A percentile compares a stretch with the other conserved stretches of the same genome.
These are phyloP conservation scores for Sparassis latifolia DNA, from an alignment of 1,284 basidiomycete species.

Conservation along the genomic window DNA sequence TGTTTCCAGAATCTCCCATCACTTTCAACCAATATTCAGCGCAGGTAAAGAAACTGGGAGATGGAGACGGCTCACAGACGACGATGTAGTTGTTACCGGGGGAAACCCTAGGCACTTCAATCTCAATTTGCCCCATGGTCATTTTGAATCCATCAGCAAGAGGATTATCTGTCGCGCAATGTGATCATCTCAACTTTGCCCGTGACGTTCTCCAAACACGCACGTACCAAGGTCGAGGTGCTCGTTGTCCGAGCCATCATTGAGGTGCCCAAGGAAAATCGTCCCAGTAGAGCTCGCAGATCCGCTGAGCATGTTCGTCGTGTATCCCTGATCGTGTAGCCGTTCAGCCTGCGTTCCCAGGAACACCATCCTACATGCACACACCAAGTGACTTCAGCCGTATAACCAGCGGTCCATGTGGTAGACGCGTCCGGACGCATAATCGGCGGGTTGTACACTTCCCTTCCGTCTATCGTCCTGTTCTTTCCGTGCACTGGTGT, in stretches of 20 bases:
- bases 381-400: constrained; percentile 11
- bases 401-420: constrained; percentile 13
- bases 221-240: constrained; percentile 29
- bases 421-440: constrained; percentile 7
- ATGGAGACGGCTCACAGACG: background rate
- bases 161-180: constrained; percentile 28
- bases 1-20: constrained; percentile 38
- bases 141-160: constrained; percentile 37
- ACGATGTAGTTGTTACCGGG: constrained; percentile 3
- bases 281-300: constrained; percentile 25
- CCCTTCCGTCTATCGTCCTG: constrained; percentile 2
- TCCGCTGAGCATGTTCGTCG: no score
- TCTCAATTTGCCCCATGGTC: constrained; percentile 23
- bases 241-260: constrained; percentile 23
- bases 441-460: constrained; percentile 14
- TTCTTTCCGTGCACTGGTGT: background rate
- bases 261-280: constrained; percentile 28
- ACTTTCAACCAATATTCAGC: constrained; percentile 18
- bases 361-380: background rate
- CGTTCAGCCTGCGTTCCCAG: no score
- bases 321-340: no score
- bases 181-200: background rate
- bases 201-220: background rate
- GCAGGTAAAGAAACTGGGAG: no score
- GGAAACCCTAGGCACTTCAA: constrained; percentile 31